Conservation (phyloP, 177 flowering plant species). For the Vitis hybrid region DNA sequence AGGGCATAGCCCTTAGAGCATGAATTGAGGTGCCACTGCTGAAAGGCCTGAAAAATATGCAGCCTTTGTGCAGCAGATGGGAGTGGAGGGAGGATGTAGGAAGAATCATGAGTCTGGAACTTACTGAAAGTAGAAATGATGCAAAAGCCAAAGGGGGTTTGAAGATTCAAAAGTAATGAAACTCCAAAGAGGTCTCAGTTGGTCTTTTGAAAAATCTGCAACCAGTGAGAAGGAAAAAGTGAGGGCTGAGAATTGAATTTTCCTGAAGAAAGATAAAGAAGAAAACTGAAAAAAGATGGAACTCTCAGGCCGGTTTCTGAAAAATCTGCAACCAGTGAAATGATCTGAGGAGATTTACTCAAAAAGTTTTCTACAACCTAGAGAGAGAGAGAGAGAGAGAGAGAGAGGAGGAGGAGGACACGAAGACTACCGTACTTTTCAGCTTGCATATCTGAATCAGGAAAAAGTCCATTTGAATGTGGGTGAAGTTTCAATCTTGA, state of each 20-base stretch:
- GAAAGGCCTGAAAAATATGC: constrained; percentile 34
- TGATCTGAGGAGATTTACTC: background rate
- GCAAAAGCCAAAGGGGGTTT: background rate
- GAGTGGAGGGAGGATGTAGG: background rate
- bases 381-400: no score
- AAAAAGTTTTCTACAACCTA: background rate
- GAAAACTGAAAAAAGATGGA: background rate
- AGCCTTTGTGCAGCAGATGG: constrained; percentile 25
- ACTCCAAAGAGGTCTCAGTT: constrained; percentile 22
- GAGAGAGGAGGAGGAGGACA: no score
- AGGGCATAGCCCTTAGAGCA: background rate
- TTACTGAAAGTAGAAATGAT: background rate
- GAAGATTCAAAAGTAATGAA: background rate
- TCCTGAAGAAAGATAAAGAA: background rate
- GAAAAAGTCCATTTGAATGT: background rate
- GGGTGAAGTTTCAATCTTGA: constrained; percentile 18
- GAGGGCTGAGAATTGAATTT: background rate
- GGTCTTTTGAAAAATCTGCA: constrained; percentile 41
- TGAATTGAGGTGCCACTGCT: constrained; percentile 9
- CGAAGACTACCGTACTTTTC: background rate
- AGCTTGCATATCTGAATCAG: background rate
- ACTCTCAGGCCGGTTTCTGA: constrained; percentile 14
- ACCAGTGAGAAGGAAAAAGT: constrained; percentile 21
- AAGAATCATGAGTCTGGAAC: background rate
- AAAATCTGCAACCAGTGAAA: constrained; percentile 23